Conservation (phyloP, 306 rosid genomes). For the Cicer judaicum region DNA sequence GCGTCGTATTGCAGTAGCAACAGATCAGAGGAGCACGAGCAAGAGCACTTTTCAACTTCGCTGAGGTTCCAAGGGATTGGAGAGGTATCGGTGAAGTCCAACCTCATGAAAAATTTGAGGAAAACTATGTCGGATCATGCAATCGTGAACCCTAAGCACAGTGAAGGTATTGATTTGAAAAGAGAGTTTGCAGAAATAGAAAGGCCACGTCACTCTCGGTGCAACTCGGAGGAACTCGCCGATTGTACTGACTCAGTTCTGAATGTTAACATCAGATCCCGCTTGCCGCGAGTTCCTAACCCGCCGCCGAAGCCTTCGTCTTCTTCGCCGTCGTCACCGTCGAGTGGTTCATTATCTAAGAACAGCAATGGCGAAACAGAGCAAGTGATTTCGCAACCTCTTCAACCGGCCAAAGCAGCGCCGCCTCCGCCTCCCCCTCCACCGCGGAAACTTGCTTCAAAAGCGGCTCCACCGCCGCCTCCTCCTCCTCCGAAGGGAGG, state of each 20-base stretch:
- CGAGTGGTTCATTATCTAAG: slow-evolving; percentile 35
- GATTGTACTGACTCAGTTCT: slow-evolving; percentile 60
- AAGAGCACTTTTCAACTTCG: slow-evolving; percentile 62
- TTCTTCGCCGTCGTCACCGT: slow-evolving; percentile 47
- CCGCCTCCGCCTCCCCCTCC: slow-evolving; percentile 50
- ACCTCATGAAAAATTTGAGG: slow-evolving; percentile 65
- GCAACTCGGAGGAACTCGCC: slow-evolving; percentile 82
- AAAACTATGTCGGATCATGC: slow-evolving; percentile 52
- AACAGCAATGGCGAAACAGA: slow-evolving; percentile 41
- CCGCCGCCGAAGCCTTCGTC: slow-evolving; percentile 83
- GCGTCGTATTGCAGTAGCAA: slow-evolving; percentile 40
- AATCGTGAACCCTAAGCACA: slow-evolving; percentile 42
- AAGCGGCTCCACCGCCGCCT: slow-evolving; percentile 70
- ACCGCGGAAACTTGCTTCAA: slow-evolving; percentile 41
- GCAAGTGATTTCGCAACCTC: slow-evolving; percentile 46
- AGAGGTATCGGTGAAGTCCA: slow-evolving; percentile 66
- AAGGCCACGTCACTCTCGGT: slow-evolving; percentile 65
- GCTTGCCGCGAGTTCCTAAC: slow-evolving; percentile 87
- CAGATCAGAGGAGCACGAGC: slow-evolving; percentile 42
- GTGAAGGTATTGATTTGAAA: slow-evolving; percentile 59
- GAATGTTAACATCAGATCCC: slow-evolving; percentile 59
- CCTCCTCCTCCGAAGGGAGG: slow-evolving; percentile 69
- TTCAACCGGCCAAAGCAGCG: slow-evolving; percentile 27
- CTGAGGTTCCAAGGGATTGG: slow-evolving; percentile 71
- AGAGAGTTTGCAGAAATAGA: slow-evolving; percentile 62